phyloP scores from a whole-genome alignment of 148 eudicot genomes.

The Fagopyrum tataricum region DNA sequence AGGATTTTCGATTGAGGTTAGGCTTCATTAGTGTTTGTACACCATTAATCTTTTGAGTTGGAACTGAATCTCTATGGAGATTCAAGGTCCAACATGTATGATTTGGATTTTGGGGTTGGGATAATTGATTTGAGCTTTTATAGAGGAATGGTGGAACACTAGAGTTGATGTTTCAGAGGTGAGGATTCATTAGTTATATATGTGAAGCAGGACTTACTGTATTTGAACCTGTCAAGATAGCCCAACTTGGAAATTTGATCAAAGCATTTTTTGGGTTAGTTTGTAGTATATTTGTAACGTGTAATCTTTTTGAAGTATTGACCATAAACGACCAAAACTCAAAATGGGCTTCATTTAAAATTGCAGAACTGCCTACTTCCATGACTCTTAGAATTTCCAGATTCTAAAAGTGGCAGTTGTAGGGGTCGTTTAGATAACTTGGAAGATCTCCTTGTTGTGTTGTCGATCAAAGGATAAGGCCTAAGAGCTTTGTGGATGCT shows the following conservation, averaged over 20 bases:
- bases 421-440: too few species aligned
- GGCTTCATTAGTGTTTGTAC: slow-evolving; percentile 11
- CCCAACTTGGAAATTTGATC: not conserved
- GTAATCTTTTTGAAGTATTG: not conserved
- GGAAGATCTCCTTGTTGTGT: too few species aligned
- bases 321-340: too few species aligned
- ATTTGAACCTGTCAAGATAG: slow-evolving; percentile 1
- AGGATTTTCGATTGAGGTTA: slow-evolving; percentile 72
- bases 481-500: too few species aligned
- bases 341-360: not conserved
- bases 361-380: not conserved
- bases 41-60: slow-evolving; percentile 7
- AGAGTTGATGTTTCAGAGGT: not conserved
- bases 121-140: not conserved
- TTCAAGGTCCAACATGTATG: slow-evolving; percentile 2
- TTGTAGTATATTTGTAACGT: not conserved
- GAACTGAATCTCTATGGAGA: not conserved
- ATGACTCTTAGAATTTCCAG: not conserved
- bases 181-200: not conserved
- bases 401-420: too few species aligned
- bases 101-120: not conserved
- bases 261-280: not conserved
- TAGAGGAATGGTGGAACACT: not conserved
- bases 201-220: not conserved
- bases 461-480: too few species aligned